Conservation (phyloP, 1,284 basidiomycete species). For the Ganoderma lucidum region DNA sequence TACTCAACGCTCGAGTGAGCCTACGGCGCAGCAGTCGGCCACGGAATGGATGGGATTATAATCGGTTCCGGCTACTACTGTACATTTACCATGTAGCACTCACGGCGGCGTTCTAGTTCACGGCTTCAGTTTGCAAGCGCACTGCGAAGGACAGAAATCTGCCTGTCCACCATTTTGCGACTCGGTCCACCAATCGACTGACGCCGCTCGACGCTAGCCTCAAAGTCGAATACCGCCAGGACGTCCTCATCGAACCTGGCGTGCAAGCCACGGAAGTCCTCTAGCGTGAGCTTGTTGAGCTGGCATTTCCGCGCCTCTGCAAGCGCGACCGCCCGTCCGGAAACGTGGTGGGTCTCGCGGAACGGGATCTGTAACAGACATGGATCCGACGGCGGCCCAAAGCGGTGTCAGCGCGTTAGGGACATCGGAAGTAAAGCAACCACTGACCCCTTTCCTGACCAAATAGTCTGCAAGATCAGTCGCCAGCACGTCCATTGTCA, state of each 20-base stretch:
- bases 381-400: slow-evolving; percentile 11
- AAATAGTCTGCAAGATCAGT: slow-evolving; percentile 98
- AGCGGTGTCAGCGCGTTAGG: slow-evolving; percentile 10
- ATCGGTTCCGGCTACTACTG: neutral
- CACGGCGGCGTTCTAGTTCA: neutral
- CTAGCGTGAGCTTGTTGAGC: slow-evolving; percentile 81
- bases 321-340: slow-evolving; percentile 93
- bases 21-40: neutral
- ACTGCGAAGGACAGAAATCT: slow-evolving; percentile 76
- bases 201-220: slow-evolving; percentile 94
- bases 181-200: slow-evolving; percentile 94
- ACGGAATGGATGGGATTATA: neutral
- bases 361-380: slow-evolving; percentile 75
- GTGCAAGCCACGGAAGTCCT: slow-evolving; percentile 82
- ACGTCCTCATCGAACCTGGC: slow-evolving; percentile 88
- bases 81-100: neutral
- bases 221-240: slow-evolving; percentile 87
- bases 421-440: neutral
- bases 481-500: slow-evolving; percentile 97
- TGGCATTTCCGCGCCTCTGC: slow-evolving; percentile 87
- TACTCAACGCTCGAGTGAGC: neutral
- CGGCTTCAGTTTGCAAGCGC: slow-evolving; percentile 44
- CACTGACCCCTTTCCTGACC: slow-evolving; percentile 93
- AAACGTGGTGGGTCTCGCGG: slow-evolving; percentile 98
- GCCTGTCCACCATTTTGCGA: slow-evolving; percentile 84